Evolutionary conservation across 495 filamentous ascomycete species (phyloP).

Genomic region (Penicillium tannophilum): DNA sequence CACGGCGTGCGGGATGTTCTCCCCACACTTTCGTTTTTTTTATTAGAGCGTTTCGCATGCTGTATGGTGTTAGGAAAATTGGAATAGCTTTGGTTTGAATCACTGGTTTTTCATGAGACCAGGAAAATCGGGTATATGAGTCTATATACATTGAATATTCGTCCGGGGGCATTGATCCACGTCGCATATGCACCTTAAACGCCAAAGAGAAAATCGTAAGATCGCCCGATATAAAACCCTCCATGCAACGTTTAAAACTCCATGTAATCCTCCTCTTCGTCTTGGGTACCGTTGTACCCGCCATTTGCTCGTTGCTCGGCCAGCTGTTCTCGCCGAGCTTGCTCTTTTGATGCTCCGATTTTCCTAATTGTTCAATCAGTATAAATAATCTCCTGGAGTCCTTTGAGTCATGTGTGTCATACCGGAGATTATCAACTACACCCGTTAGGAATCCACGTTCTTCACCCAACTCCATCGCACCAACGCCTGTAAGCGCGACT

Average conservation of each 20-base stretch:
- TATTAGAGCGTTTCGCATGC: conserved; percentile 42
- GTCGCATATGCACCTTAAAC: conserved; percentile 31
- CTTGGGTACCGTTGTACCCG: conserved; percentile 43
- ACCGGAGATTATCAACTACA: conserved; percentile 84
- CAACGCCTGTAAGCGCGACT: conserved; percentile 78
- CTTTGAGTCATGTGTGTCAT: conserved; percentile 11
- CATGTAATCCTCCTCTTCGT: conserved; percentile 53
- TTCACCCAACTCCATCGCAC: conserved; percentile 88
- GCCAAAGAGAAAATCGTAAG: conserved; percentile 23
- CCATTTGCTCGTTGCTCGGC: conserved; percentile 46
- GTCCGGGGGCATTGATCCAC: conserved; percentile 22
- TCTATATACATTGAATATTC: conserved; percentile 33
- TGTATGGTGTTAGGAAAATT: conserved; percentile 43
- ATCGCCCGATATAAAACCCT: conserved; percentile 6
- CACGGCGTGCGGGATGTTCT: conserved; percentile 10
- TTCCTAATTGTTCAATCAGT: conserved; percentile 29
- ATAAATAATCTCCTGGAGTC: not conserved
- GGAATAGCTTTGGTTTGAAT: conserved; percentile 29
- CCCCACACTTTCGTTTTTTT: conserved; percentile 23
- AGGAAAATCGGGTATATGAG: conserved; percentile 43
- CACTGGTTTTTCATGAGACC: conserved; percentile 17
- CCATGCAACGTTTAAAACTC: conserved; percentile 36
- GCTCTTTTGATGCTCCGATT: conserved; percentile 51
- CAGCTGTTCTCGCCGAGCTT: conserved; percentile 49
- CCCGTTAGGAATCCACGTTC: conserved; percentile 80